Percentiles rank a stretch among this genome's conserved stretches.
These are phyloP conservation scores for Termitomyces sp. DNA, from an alignment of 768 basidiomycete genomes.

Conservation along the genomic window DNA sequence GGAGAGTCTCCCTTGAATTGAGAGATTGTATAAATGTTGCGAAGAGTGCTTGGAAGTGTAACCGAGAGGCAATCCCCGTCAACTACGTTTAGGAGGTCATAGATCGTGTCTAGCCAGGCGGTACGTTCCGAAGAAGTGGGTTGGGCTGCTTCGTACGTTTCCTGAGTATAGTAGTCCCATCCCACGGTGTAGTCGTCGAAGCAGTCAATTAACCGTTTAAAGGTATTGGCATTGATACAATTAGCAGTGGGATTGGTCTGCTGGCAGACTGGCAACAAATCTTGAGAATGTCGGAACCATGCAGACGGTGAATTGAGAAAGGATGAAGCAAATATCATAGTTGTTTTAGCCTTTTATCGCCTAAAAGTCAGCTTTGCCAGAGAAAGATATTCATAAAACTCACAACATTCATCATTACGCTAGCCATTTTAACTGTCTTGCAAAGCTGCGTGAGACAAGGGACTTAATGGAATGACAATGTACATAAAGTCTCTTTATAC, in stretches of 20 bases:
- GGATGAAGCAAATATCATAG: not conserved
- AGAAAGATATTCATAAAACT: not conserved
- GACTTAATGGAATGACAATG: not conserved
- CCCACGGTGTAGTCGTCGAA: conserved; percentile 27
- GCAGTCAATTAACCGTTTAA: conserved; percentile 17
- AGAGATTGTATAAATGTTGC: conserved; percentile 20
- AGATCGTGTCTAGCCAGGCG: conserved; percentile 22
- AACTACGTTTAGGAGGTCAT: conserved; percentile 20
- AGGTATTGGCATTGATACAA: conserved; percentile 3
- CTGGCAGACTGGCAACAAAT: not conserved
- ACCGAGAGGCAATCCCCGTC: conserved; percentile 25
- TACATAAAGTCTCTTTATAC: too few relatives aligned
- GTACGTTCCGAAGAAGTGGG: conserved; percentile 20
- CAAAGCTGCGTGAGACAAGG: not conserved
- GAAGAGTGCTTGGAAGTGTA: conserved; percentile 21
- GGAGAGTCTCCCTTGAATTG: conserved; percentile 17
- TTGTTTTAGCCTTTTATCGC: not conserved
- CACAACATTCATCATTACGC: not conserved
- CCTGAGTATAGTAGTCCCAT: conserved; percentile 19
- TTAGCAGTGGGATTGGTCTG: not conserved
- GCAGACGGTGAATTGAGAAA: not conserved
- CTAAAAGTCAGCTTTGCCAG: not conserved
- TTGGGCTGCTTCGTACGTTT: conserved; percentile 26
- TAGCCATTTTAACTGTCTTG: not conserved
- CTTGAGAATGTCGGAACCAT: not conserved